Conservation (phyloP, 768 basidiomycete genomes). For the Pleurotus sapidus region DNA sequence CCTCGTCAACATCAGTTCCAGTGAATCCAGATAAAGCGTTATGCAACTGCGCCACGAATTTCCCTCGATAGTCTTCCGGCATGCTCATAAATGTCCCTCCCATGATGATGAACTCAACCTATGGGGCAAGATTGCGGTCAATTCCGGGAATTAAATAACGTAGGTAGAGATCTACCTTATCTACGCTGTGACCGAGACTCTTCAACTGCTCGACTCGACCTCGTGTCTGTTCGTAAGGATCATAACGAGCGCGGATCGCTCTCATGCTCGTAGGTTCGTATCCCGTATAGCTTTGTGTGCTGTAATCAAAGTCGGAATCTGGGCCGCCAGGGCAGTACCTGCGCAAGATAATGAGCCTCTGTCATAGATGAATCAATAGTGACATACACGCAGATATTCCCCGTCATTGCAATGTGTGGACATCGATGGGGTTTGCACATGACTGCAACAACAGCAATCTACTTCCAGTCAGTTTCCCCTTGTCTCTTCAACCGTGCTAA, state of each 20-base stretch:
- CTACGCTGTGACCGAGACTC: slow-evolving; percentile 93
- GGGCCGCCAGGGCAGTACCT: slow-evolving; percentile 99
- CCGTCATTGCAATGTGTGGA: slow-evolving; percentile 99
- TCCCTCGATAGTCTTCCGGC: slow-evolving; percentile 92
- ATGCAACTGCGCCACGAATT: slow-evolving; percentile 94
- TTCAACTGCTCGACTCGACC: slow-evolving; percentile 95
- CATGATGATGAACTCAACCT: slow-evolving; percentile 95
- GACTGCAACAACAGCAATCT: slow-evolving; percentile 99
- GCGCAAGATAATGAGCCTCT: not conserved
- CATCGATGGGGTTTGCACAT: slow-evolving; percentile 99
- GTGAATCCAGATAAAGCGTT: slow-evolving; percentile 97
- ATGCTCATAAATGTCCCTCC: slow-evolving; percentile 99
- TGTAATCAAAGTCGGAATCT: slow-evolving; percentile 99
- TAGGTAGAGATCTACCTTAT: slow-evolving; percentile 62
- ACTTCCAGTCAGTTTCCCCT: not conserved
- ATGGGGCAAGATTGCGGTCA: not conserved
- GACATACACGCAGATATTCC: slow-evolving; percentile 96
- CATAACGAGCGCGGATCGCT: slow-evolving; percentile 91
- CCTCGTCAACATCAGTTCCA: slow-evolving; percentile 91
- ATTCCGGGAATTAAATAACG: not conserved
- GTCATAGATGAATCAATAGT: not conserved
- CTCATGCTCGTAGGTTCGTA: slow-evolving; percentile 99
- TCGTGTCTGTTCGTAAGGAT: slow-evolving; percentile 96
- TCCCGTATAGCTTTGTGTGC: slow-evolving; percentile 94
- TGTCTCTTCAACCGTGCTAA: not conserved